Base-by-base conservation (phyloP, 2,329 filamentous ascomycete species). In the Fusarium succisae region DNA sequence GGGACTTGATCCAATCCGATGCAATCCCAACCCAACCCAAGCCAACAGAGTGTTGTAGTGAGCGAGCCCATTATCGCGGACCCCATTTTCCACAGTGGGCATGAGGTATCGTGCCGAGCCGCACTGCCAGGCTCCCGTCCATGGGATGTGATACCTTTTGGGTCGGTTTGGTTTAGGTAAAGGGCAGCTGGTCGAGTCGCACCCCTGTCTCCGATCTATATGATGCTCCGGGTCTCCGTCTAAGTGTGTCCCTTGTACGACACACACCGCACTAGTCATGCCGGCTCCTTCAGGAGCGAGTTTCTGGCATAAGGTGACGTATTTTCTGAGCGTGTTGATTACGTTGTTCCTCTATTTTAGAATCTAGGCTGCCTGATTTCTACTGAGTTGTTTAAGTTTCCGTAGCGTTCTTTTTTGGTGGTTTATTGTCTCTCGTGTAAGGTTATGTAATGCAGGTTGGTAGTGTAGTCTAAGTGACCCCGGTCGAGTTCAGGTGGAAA, bases 81-180 rank as follows among this genome's bases (percentile, higher is more conserved):
- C 72, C 53, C 71, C 63, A 63, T 74, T 37, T 53, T 53, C 45
- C 51, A 51, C 24, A 12, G 56, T 65, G 45, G 64, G n/a, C 64
- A 58, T 69, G 61, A 72, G 41, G 39, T 38, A 73, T 47, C 76
- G 72, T 57, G 70, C 76, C 72, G 76, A 77, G 74, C 76, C 76
- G 76, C 76, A 77, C 75, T 64, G 72, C 74, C 74, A 77, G 76
- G 76, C 76, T 78, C 61, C 76, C 70, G 66, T 73, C 63, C 75
- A 76, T 72, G 76, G 65, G 47, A 68, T 53, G 58, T 22, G 72
- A 72, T 74, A 66, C 48, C 63, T 47, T 70, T 48, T 58, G 22
- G 41, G 45, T 66, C 32, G 32, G 56, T 20, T 37, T 51, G 28
- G 56, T 58, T 58, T 50, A 58, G 28, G 56, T 37, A 58, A 58